Base-by-base conservation (phyloP, 345 rosid genomes). In the Moringa oleifera region DNA sequence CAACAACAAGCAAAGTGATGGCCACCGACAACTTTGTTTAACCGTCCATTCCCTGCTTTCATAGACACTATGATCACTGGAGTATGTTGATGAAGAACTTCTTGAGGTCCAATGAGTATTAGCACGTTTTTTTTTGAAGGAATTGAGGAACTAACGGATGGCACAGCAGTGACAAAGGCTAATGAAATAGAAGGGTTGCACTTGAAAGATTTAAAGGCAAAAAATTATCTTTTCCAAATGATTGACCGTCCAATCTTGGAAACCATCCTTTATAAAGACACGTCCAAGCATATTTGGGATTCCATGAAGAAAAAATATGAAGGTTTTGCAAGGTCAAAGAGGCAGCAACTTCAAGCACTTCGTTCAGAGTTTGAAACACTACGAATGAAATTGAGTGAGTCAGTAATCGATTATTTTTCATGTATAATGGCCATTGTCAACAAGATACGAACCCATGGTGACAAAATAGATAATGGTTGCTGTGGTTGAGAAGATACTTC, bases 281-380 rank as follows among this genome's bases (percentile, higher is more conserved):
- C 55, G 10, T 47, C 18, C 31, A 61, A 49, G 64, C n/a, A 49
- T 23, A 61, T 58, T 31, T n/a, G n/a, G n/a, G n/a, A n/a, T n/a
- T n/a, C n/a, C n/a, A n/a, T n/a, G n/a, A n/a, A n/a, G n/a, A n/a
- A n/a, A n/a, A n/a, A n/a, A n/a, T n/a, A n/a, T n/a, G n/a, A n/a
- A n/a, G n/a, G n/a, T n/a, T 58, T 37, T 9, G 17, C 22, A 50
- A 61, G 20, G 18, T 41, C 37, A 25, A 61, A 61, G 54, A 49
- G 23, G 45, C 7, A 19, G 13, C 45, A 49, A 10, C 41, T 61
- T 20, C 18, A 61, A 25, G 25, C 33, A 23, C 22, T 61, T 61
- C 18, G 22, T 49, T 7, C n/a, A 1, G 13, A 50, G 18, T 49
- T 47, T n/a, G 45, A 24, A 20, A 61, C 23, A 22, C 25, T 61